A percentile compares a stretch with the other conserved stretches of the same genome.
Conservation (phyloP, 2,329 filamentous ascomycete species). For the Ceratocystis papillata region DNA sequence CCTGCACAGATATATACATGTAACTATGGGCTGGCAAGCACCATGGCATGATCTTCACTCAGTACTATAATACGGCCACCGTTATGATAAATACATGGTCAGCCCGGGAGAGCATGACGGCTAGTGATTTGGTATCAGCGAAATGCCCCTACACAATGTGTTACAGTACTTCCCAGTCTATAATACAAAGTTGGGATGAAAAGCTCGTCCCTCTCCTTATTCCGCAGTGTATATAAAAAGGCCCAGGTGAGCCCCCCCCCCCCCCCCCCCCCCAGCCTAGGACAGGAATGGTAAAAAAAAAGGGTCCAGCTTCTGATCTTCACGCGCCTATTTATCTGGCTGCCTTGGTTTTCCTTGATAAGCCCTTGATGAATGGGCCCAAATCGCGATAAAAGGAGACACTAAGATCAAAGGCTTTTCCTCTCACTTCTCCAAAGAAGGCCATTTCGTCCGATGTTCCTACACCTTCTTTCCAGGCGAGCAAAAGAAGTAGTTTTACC, state of each 20-base stretch:
- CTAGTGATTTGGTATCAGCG: too few relatives aligned
- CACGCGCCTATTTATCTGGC: background rate
- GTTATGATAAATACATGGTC: too few relatives aligned
- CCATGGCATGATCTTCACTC: too few relatives aligned
- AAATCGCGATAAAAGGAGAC: background rate
- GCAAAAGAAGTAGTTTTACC: background rate
- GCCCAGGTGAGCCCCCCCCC: background rate
- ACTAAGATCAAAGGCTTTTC: background rate
- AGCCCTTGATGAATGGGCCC: background rate
- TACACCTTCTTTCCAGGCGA: too few relatives aligned
- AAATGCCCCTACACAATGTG: background rate
- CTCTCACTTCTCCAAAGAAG: background rate
- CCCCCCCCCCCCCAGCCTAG: background rate
- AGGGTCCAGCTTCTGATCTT: background rate
- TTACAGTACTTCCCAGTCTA: background rate
- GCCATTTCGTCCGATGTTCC: constrained; percentile 4
- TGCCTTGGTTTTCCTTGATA: background rate
- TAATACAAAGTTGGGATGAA: background rate
- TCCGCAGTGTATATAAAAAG: background rate
- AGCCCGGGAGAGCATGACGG: too few relatives aligned
- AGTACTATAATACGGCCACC: too few relatives aligned
- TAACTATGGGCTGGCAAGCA: background rate
- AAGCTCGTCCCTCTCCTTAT: background rate
- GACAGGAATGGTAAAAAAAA: background rate
- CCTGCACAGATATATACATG: background rate